phyloP scores from a whole-genome alignment of 2,329 filamentous ascomycete species.

The Diaporthe caulivora region DNA sequence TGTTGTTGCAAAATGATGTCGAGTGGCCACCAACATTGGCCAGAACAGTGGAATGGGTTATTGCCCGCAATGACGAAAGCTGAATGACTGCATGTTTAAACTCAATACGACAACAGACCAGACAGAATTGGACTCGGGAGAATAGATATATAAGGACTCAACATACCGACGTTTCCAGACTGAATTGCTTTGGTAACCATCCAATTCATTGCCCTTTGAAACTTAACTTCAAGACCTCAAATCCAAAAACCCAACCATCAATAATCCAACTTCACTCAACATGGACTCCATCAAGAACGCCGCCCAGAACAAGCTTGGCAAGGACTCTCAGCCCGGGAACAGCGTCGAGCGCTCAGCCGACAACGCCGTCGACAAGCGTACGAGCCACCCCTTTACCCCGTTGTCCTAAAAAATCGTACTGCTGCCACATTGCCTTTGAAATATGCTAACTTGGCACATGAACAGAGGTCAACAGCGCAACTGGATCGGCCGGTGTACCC shows the following conservation, averaged over 20 bases:
- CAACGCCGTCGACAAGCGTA: slow-evolving; percentile 40
- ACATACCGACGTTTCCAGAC: background rate
- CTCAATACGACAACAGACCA: background rate
- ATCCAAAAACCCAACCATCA: background rate
- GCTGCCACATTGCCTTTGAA: too few species aligned
- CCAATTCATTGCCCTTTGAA: background rate
- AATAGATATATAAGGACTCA: background rate
- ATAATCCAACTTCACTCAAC: background rate
- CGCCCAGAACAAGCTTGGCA: slow-evolving; percentile 37
- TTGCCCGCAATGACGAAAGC: background rate
- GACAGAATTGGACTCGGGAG: too few species aligned
- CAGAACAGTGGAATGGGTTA: background rate
- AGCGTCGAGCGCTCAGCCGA: slow-evolving; percentile 40
- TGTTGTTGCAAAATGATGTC: background rate
- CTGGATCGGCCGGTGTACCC: slow-evolving; percentile 39
- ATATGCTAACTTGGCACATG: background rate
- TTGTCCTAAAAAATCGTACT: background rate
- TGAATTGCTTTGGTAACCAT: background rate
- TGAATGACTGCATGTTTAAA: background rate
- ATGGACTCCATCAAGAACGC: slow-evolving; percentile 37
- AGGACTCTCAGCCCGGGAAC: slow-evolving; percentile 42
- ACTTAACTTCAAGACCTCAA: background rate
- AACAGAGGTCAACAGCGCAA: slow-evolving; percentile 40
- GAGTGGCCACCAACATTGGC: background rate
- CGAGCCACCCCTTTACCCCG: background rate